Conservation (phyloP, 208 protist genomes). For the Acanthamoeba divionensis region DNA sequence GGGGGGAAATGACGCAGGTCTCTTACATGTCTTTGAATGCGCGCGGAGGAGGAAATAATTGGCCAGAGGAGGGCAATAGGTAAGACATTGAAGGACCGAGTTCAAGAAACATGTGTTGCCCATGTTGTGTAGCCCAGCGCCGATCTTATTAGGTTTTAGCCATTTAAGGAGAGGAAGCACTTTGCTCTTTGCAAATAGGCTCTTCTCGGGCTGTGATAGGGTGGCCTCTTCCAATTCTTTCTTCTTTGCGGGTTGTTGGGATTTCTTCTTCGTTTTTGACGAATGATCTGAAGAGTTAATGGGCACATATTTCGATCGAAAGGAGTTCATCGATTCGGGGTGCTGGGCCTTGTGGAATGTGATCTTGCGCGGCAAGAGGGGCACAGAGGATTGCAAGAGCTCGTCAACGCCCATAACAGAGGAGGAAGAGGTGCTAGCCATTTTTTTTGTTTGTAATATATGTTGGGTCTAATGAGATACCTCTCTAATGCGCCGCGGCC, state of each 20-base stretch:
- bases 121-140: conserved; percentile 76
- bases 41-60: conserved; percentile 67
- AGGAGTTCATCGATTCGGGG: not conserved
- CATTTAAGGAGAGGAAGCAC: not conserved
- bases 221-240: not conserved
- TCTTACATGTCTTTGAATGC: conserved; percentile 51
- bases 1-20: not conserved
- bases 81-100: conserved; percentile 82
- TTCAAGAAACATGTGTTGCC: conserved; percentile 89
- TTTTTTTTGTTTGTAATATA: too few relatives aligned
- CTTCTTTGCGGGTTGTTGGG: not conserved
- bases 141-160: conserved; percentile 50
- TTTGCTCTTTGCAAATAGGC: conserved; percentile 33
- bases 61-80: conserved; percentile 76
- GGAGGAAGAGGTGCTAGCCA: too few relatives aligned
- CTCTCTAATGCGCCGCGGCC: too few relatives aligned
- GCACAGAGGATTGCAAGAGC: not conserved
- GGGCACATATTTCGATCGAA: conserved; percentile 30
- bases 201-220: not conserved
- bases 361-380: not conserved
- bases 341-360: conserved; percentile 25
- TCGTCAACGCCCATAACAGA: conserved; percentile 14
- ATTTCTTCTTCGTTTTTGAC: not conserved
- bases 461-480: too few relatives aligned
- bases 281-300: not conserved